Percentiles rank a stretch among this genome's conserved stretches.
These are phyloP conservation scores for Pseudognaphalium luteoalbum DNA, from an alignment of 129 eudicot genomes.

Conservation along the genomic window DNA sequence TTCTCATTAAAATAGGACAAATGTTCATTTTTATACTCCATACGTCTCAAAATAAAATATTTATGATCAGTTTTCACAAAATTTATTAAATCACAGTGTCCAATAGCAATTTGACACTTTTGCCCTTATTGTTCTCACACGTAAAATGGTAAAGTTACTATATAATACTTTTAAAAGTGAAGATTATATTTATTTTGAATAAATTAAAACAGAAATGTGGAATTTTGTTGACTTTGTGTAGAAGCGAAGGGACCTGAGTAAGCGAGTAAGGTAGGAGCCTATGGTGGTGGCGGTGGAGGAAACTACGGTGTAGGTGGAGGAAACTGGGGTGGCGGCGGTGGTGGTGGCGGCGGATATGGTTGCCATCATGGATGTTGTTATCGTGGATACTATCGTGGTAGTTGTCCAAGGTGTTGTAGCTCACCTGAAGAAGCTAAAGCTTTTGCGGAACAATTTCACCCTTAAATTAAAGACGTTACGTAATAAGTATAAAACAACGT, in stretches of 20 bases:
- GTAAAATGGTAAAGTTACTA: no score
- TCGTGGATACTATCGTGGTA: not conserved
- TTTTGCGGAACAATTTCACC: slow-evolving; percentile 18
- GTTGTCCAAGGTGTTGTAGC: slow-evolving; percentile 12
- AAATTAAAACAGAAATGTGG: no score
- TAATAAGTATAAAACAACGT: not conserved
- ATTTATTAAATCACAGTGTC: no score
- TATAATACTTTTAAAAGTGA: no score
- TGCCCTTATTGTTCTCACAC: no score
- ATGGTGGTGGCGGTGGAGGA: slow-evolving; percentile 12
- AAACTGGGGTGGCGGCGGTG: not conserved
- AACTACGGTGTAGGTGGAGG: not conserved
- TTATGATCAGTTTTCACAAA: no score
- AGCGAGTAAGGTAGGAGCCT: not conserved
- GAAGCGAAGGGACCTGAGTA: slow-evolving; percentile 6
- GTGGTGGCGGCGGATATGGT: slow-evolving; percentile 15
- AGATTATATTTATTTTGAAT: no score
- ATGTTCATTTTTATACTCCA: no score
- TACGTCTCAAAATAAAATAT: no score
- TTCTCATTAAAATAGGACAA: no score
- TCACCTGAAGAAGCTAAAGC: slow-evolving; percentile 25
- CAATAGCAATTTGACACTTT: no score
- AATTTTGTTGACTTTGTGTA: not conserved
- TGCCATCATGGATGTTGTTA: slow-evolving; percentile 23
- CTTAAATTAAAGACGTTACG: not conserved